These are phyloP conservation scores for Aspergillus uvarum DNA, from an alignment of 2,329 filamentous ascomycete genomes.

Conservation along the genomic window DNA sequence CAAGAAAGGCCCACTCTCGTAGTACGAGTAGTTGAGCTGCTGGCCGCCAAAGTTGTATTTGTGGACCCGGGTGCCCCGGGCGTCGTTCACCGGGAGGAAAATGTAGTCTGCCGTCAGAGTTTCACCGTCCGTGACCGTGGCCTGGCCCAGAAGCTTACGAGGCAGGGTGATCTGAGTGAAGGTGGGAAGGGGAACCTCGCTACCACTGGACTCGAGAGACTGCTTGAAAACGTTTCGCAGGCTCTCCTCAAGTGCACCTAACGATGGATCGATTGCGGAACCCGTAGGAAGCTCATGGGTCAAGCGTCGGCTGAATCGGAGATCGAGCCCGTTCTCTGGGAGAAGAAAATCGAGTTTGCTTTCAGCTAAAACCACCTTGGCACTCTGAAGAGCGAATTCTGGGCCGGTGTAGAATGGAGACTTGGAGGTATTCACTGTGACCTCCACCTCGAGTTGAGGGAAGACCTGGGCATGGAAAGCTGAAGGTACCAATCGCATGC, in stretches of 20 bases:
- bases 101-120: constrained; percentile 34
- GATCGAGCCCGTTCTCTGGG: constrained; percentile 39
- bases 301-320: constrained; percentile 40
- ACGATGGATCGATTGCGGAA: constrained; percentile 1
- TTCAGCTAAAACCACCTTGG: constrained; percentile 32
- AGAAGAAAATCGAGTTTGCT: constrained; percentile 40
- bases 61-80: constrained; percentile 28
- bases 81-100: constrained; percentile 33
- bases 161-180: constrained; percentile 36
- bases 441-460: constrained; percentile 38
- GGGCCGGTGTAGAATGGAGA: constrained; percentile 2
- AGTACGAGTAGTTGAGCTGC: constrained; percentile 33
- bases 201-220: constrained; percentile 5
- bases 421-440: constrained; percentile 14
- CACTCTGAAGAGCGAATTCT: constrained; percentile 26
- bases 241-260: constrained; percentile 24
- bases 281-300: constrained; percentile 29
- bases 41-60: constrained; percentile 35
- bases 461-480: constrained; percentile 21
- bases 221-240: constrained; percentile 24
- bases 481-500: constrained; percentile 37
- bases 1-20: constrained; percentile 34
- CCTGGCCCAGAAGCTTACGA: constrained; percentile 17
- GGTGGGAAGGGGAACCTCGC: constrained; percentile 26
- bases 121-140: background rate